These are phyloP conservation scores for Annona cherimola DNA, from an alignment of 164 flowering plant genomes.

Conservation along the genomic window DNA sequence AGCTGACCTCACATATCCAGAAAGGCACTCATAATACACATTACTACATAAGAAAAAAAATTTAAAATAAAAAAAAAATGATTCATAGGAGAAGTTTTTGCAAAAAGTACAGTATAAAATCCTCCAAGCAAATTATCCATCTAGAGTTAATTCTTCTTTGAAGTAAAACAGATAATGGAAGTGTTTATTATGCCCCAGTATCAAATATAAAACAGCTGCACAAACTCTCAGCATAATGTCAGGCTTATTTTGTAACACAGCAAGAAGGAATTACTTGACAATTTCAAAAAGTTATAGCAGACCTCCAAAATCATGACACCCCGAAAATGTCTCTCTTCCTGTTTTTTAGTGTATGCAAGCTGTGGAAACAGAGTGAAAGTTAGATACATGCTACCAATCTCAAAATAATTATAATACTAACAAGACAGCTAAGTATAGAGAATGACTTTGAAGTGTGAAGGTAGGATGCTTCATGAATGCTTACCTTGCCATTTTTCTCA, in stretches of 20 bases:
- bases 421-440: background rate
- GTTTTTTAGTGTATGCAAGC: constrained; percentile 98
- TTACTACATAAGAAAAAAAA: no score
- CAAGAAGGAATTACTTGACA: no score
- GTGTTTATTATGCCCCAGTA: background rate
- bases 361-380: constrained; percentile 25
- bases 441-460: background rate
- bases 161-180: no score
- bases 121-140: no score
- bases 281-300: constrained; percentile 9
- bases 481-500: constrained; percentile 94
- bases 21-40: no score
- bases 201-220: background rate
- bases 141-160: no score
- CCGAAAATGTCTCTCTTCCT: constrained; percentile 90
- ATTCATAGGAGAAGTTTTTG: no score
- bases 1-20: no score
- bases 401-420: background rate
- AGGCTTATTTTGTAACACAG: background rate
- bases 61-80: no score
- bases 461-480: constrained; percentile 7
- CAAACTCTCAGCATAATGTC: background rate
- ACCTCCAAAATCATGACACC: constrained; percentile 96
- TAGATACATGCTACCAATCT: background rate
- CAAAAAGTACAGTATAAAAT: no score